Evolutionary conservation across 2,329 filamentous ascomycete genomes (phyloP).

Genomic region (Rhynchosporium agropyri): DNA sequence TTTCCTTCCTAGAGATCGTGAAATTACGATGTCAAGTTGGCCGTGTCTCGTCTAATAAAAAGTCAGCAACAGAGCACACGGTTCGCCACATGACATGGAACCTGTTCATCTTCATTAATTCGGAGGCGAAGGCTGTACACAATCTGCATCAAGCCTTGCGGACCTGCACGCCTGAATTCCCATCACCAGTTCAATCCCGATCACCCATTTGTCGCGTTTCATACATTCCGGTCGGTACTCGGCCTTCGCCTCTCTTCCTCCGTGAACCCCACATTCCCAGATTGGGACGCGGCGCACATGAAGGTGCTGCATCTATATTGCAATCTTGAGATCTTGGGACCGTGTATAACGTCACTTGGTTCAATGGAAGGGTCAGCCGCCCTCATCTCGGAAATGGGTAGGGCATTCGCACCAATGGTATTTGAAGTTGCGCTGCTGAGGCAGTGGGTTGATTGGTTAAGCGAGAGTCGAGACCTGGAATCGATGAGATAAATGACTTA

Average conservation of each 20-base stretch:
- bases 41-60: neutral
- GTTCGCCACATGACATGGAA: neutral
- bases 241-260: constrained; percentile 13
- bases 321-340: constrained; percentile 15
- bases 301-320: constrained; percentile 18
- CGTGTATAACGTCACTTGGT: constrained; percentile 7
- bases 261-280: constrained; percentile 17
- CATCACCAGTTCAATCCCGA: neutral
- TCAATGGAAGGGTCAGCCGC: constrained; percentile 13
- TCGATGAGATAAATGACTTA: constrained; percentile 8
- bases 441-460: neutral
- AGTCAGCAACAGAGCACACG: neutral
- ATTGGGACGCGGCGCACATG: constrained; percentile 15
- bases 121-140: neutral
- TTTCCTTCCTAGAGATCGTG: neutral
- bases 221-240: constrained; percentile 14
- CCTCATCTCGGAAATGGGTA: neutral
- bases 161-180: constrained; percentile 6
- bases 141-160: neutral
- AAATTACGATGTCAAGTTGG: neutral
- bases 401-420: constrained; percentile 11
- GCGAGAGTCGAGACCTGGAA: constrained; percentile 1
- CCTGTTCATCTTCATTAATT: neutral
- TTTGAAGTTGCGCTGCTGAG: no score
- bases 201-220: neutral